Percentiles rank a stretch among this genome's conserved stretches.
Evolutionary conservation across 2,329 filamentous ascomycete genomes (phyloP).

Genomic region (Diaporthe australafricana): DNA sequence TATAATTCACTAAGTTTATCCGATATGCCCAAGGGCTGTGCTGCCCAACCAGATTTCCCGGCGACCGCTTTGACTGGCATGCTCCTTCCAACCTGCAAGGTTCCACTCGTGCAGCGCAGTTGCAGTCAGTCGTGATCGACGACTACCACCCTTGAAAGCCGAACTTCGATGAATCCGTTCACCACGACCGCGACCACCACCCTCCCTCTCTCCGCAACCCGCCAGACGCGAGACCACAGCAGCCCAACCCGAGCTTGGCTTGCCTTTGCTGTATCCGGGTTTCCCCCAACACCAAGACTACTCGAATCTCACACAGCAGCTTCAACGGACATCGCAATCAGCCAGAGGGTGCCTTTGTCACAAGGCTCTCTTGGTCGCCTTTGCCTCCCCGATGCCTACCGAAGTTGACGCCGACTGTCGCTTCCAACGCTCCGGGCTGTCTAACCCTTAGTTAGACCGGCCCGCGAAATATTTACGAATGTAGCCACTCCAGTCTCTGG

Average conservation of each 20-base stretch:
- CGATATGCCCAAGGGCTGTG: conserved; percentile 5
- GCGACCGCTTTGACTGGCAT: conserved; percentile 10
- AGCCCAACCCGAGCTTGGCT: conserved; percentile 8
- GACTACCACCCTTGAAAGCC: not conserved
- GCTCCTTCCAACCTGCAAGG: conserved; percentile 21
- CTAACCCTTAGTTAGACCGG: conserved; percentile 56
- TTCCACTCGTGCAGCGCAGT: conserved; percentile 16
- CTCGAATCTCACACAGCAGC: not conserved
- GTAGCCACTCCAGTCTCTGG: conserved; percentile 52
- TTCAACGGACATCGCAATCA: conserved; percentile 25
- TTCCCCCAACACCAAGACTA: not conserved
- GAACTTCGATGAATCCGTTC: conserved; percentile 14
- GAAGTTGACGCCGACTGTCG: conserved; percentile 54
- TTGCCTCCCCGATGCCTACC: conserved; percentile 56
- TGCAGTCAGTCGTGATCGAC: conserved; percentile 23
- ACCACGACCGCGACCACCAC: not conserved
- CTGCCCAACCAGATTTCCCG: conserved; percentile 10
- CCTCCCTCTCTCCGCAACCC: not conserved
- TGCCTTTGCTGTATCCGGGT: not conserved
- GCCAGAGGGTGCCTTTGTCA: conserved; percentile 38
- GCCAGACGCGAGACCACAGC: conserved; percentile 1
- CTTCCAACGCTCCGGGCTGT: conserved; percentile 54
- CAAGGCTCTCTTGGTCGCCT: conserved; percentile 39
- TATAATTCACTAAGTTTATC: conserved; percentile 22
- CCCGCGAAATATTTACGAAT: conserved; percentile 53